A percentile compares a stretch with the other conserved stretches of the same genome.
phyloP scores from a whole-genome alignment of 192 early-diverging fungal species.

The Podila verticillata region DNA sequence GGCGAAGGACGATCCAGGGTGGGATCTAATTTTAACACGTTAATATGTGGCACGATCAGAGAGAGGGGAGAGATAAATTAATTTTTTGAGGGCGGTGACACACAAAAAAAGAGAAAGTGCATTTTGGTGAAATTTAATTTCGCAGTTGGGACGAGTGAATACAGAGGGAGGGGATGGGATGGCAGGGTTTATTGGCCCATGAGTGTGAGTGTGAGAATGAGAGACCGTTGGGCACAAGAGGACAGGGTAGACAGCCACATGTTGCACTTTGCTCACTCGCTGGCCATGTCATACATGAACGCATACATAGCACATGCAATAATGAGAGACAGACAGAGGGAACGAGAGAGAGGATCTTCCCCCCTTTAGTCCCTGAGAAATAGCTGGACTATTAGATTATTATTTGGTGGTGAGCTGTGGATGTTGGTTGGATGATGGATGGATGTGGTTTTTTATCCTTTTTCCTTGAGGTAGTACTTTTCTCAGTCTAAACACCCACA shows the following conservation, averaged over 20 bases:
- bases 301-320: too few relatives aligned
- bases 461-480: neutral
- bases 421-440: constrained; percentile 4
- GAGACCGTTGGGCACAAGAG: too few relatives aligned
- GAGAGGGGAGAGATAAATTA: neutral
- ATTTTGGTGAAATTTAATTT: constrained; percentile 7
- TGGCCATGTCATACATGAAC: too few relatives aligned
- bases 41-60: too few relatives aligned
- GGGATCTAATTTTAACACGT: neutral
- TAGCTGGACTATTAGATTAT: neutral
- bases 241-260: too few relatives aligned
- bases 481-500: neutral
- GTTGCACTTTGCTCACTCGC: too few relatives aligned
- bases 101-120: constrained; percentile 4
- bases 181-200: too few relatives aligned
- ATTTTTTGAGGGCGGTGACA: neutral
- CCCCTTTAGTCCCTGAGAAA: too few relatives aligned
- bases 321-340: too few relatives aligned
- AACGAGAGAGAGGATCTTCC: too few relatives aligned
- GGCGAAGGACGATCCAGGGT: neutral
- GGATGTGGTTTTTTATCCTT: neutral
- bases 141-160: neutral
- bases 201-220: too few relatives aligned
- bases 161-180: neutral
- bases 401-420: neutral